phyloP scores from a whole-genome alignment of 257 asterid genomes.

The Solanum dulcamara region DNA sequence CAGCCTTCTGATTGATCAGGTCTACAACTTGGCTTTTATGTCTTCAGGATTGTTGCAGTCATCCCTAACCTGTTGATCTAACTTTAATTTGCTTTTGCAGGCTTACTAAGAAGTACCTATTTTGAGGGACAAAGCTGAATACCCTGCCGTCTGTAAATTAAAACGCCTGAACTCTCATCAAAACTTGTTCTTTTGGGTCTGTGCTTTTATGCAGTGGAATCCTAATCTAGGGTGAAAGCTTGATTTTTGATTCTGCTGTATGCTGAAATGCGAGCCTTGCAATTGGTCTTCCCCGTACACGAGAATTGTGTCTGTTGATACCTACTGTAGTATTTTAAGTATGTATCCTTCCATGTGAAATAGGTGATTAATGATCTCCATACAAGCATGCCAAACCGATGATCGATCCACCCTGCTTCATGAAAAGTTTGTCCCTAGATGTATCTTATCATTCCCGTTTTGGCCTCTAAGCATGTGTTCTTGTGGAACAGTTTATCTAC shows the following conservation, averaged over 20 bases:
- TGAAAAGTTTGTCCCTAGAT: not conserved
- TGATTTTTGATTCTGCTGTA: not conserved
- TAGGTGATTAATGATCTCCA: not conserved
- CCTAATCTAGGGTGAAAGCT: not conserved
- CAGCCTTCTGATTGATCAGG: conserved; percentile 44
- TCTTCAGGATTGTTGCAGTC: not conserved
- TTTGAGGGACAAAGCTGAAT: conserved; percentile 21
- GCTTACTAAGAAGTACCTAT: not conserved
- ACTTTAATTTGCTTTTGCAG: not conserved
- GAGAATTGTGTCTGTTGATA: not conserved
- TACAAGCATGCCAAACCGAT: not conserved
- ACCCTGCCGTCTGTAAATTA: conserved; percentile 13
- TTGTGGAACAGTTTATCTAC: not conserved
- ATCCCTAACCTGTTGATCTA: not conserved
- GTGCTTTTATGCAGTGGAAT: conserved; percentile 1
- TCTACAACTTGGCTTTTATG: not conserved
- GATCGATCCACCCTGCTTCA: not conserved
- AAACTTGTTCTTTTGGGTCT: not conserved
- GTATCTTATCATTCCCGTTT: not conserved
- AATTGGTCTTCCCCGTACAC: not conserved
- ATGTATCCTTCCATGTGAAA: not conserved
- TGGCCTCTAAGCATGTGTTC: not conserved
- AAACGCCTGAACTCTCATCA: not conserved
- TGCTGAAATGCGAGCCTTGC: not conserved
- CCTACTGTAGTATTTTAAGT: not conserved